Base-by-base conservation (phyloP, 2,329 filamentous ascomycete genomes). In the Phialocephala sp. region DNA sequence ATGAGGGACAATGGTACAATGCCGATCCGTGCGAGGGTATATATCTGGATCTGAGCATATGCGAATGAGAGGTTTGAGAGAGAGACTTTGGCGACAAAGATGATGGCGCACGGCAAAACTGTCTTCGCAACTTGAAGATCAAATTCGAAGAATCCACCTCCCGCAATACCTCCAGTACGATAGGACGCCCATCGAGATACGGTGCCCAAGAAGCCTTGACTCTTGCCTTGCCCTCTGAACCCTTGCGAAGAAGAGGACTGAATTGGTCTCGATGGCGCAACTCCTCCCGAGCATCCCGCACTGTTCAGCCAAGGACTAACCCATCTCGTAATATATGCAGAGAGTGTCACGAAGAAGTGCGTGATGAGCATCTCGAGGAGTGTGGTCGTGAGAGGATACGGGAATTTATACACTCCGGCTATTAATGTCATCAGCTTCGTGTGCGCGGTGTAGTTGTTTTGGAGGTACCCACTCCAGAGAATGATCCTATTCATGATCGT, bases 21-120 rank as follows among this genome's bases (percentile, higher is more conserved):
- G 47, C 79, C 81, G 47, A 85, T 83, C 41, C 83, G 81, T 18
- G 83, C 81, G 45, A 85, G 76, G 59, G 82, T 79, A 72, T 85
- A 86, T 60, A 84, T 82, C 24, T 82, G 80, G 14, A 84, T 78
- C 59, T 81, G 79, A 15, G 82, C 80, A 67, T 85, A 85, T 62
- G 83, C 82, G 68, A 84, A 85, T 3, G 83, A 84, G 62, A 85
- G 78, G 73, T 85, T 86, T 69, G 82, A 84, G 20, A 85, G 77
- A 18, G 83, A 75, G 36, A 85, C 77, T 69, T 83, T 85, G 35
- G 79, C 77, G 32, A 84, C 76, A 66, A 82, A 85, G 58, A 85
- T 78, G 14, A 83, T 73, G 0, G 83, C 81, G 9, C 84, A 73
- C 14, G 82, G 83, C 0, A 85, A 73, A 22, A 82, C 80, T 63